These are phyloP conservation scores for Ceratobasidium sp. DNA, from an alignment of 1,284 basidiomycete species.

Conservation along the genomic window DNA sequence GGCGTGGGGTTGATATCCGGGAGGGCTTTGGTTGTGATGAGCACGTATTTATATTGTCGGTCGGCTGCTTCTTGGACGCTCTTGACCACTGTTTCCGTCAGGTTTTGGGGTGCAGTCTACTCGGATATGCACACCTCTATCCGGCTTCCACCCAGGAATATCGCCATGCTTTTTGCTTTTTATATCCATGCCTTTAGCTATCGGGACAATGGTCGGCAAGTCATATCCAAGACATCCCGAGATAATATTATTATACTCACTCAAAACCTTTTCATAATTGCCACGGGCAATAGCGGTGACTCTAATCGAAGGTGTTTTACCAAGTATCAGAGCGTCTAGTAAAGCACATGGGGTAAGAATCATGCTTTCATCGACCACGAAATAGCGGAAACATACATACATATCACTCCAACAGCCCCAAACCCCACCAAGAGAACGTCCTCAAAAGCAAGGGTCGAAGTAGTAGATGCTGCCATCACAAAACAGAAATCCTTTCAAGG, in stretches of 20 bases:
- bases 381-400: slow-evolving; percentile 45
- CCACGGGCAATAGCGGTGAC: slow-evolving; percentile 81
- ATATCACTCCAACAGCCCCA: slow-evolving; percentile 64
- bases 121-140: slow-evolving; percentile 62
- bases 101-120: slow-evolving; percentile 33
- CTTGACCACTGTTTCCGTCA: slow-evolving; percentile 64
- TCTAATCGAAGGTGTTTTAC: slow-evolving; percentile 70
- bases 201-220: not conserved
- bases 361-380: not conserved
- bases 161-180: slow-evolving; percentile 71
- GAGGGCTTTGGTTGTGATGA: slow-evolving; percentile 79
- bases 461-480: not conserved
- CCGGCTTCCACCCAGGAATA: slow-evolving; percentile 70
- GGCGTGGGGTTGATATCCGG: slow-evolving; percentile 75
- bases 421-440: slow-evolving; percentile 62
- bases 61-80: slow-evolving; percentile 72
- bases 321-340: slow-evolving; percentile 72
- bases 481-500: not conserved
- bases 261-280: slow-evolving; percentile 72
- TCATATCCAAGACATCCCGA: not conserved
- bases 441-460: not conserved
- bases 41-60: slow-evolving; percentile 71
- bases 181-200: slow-evolving; percentile 62
- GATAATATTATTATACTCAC: slow-evolving; percentile 54
- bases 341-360: not conserved